Percentiles rank a stretch among this genome's conserved stretches.
These are phyloP conservation scores for Diaporthe citriasiana DNA, from an alignment of 2,329 filamentous ascomycete species.

Conservation along the genomic window DNA sequence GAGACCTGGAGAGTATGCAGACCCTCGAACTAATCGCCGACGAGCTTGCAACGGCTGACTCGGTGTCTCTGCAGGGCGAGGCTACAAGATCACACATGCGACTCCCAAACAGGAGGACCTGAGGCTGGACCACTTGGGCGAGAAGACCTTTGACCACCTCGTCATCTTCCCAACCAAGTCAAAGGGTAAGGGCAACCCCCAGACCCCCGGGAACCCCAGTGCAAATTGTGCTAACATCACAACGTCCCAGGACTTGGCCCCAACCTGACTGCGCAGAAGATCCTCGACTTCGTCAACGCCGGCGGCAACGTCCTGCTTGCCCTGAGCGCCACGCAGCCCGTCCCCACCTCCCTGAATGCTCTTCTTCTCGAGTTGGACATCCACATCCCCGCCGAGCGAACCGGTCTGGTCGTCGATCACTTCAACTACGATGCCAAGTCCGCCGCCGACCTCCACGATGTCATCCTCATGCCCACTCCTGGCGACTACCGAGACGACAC, in stretches of 20 bases:
- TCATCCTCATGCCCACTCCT: slow-evolving; percentile 83
- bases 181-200: slow-evolving; percentile 74
- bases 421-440: slow-evolving; percentile 90
- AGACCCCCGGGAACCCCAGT: background rate
- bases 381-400: slow-evolving; percentile 86
- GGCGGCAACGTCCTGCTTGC: slow-evolving; percentile 92
- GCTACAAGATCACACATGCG: slow-evolving; percentile 84
- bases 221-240: background rate
- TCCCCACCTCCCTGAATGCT: slow-evolving; percentile 80
- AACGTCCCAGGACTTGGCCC: slow-evolving; percentile 81
- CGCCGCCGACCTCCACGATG: slow-evolving; percentile 87
- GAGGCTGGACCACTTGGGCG: slow-evolving; percentile 86
- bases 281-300: slow-evolving; percentile 92
- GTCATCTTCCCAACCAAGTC: slow-evolving; percentile 89
- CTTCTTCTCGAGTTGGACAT: slow-evolving; percentile 92
- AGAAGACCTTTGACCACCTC: slow-evolving; percentile 91
- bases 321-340: slow-evolving; percentile 79
- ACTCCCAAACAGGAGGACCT: slow-evolving; percentile 85
- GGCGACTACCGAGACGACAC: slow-evolving; percentile 75
- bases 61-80: slow-evolving; percentile 72
- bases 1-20: slow-evolving; percentile 76
- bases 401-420: slow-evolving; percentile 90
- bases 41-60: slow-evolving; percentile 45
- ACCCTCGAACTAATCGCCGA: background rate
- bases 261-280: slow-evolving; percentile 84